phyloP scores from a whole-genome alignment of 192 early-diverging fungal genomes.

The Geosiphon pyriformis region DNA sequence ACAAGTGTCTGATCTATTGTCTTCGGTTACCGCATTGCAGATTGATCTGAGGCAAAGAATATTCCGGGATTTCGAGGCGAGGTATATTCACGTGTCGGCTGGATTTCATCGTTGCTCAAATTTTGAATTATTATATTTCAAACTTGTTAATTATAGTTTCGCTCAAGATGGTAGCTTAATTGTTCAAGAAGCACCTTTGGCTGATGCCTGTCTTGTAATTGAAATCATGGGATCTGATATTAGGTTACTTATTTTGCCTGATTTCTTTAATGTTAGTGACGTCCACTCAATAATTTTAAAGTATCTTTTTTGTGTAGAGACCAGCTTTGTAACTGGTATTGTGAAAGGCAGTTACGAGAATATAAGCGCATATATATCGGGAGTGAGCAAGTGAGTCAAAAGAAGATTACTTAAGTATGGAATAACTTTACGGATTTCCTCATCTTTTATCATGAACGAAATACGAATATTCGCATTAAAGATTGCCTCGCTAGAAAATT shows the following conservation, averaged over 20 bases:
- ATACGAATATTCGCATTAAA: constrained; percentile 24
- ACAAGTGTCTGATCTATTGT: constrained; percentile 67
- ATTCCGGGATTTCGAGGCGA: constrained; percentile 68
- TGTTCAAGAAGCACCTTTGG: constrained; percentile 47
- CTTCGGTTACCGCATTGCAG: constrained; percentile 58
- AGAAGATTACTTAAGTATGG: background rate
- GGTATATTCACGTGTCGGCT: constrained; percentile 29
- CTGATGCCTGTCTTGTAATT: constrained; percentile 74
- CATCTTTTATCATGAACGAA: background rate
- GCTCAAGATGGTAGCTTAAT: constrained; percentile 54
- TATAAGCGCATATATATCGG: constrained; percentile 80
- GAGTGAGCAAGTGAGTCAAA: constrained; percentile 11
- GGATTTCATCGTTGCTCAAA: too few relatives aligned
- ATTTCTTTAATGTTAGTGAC: background rate
- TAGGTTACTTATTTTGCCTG: constrained; percentile 30
- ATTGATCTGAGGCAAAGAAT: constrained; percentile 57
- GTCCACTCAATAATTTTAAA: background rate
- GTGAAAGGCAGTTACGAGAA: constrained; percentile 72
- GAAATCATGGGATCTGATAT: constrained; percentile 63
- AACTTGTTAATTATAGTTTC: constrained; percentile 41
- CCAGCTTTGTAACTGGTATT: constrained; percentile 73
- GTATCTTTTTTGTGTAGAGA: constrained; percentile 29
- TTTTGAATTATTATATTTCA: too few relatives aligned
- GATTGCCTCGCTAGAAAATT: constrained; percentile 77
- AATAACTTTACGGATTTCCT: constrained; percentile 26